phyloP scores from a whole-genome alignment of 2,329 filamentous ascomycete genomes.

The Claviceps sorghi region DNA sequence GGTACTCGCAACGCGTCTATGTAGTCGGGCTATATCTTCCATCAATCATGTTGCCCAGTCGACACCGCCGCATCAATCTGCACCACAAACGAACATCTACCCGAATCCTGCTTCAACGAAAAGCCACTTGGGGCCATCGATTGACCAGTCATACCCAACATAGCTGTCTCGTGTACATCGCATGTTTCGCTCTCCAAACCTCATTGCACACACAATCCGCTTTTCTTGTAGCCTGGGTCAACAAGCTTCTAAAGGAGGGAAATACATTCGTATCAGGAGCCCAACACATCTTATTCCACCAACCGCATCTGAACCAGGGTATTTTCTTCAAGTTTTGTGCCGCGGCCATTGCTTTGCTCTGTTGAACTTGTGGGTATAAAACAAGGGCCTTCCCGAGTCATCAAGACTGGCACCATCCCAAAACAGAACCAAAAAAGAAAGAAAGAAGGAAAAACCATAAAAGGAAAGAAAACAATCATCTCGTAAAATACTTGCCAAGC shows the following conservation, averaged over 20 bases:
- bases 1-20: not conserved
- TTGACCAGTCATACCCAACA: not conserved
- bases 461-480: constrained; percentile 1
- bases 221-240: not conserved
- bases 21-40: not conserved
- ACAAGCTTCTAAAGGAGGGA: not conserved
- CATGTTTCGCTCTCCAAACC: not conserved
- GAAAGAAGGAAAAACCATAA: constrained; percentile 4
- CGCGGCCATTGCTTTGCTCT: constrained; percentile 15
- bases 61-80: not conserved
- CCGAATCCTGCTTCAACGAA: not conserved
- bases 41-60: not conserved
- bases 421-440: constrained; percentile 7
- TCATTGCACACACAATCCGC: not conserved
- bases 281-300: not conserved
- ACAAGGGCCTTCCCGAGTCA: constrained; percentile 18
- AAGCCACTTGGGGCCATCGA: not conserved
- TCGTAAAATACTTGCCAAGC: constrained; percentile 4
- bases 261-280: not conserved
- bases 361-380: constrained; percentile 21
- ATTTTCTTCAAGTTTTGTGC: constrained; percentile 17
- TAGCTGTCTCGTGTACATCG: not conserved
- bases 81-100: not conserved
- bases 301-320: constrained; percentile 12
- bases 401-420: constrained; percentile 16